Evolutionary conservation across 148 eudicot species (phyloP).

Genomic region (Agrostemma githago): DNA sequence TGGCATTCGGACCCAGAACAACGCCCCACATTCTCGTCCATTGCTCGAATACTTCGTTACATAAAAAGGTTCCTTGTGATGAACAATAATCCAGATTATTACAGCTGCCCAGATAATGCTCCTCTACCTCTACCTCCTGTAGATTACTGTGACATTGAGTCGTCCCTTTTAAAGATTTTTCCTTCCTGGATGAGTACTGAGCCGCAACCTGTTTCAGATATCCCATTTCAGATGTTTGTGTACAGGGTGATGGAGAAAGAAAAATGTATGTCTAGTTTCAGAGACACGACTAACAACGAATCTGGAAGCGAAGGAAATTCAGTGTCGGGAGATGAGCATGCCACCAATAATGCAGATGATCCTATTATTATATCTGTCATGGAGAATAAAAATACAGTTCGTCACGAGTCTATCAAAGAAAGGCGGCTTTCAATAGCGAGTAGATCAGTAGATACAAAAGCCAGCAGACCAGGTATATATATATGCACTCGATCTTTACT

Average conservation of each 20-base stretch:
- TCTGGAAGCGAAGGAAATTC: slow-evolving; percentile 75
- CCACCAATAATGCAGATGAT: slow-evolving; percentile 31
- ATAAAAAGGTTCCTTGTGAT: slow-evolving; percentile 47
- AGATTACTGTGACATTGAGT: slow-evolving; percentile 63
- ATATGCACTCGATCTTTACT: not conserved
- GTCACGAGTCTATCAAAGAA: slow-evolving; percentile 33
- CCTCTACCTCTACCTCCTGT: slow-evolving; percentile 40
- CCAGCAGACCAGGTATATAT: slow-evolving; percentile 43
- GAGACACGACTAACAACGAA: slow-evolving; percentile 42
- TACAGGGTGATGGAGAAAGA: slow-evolving; percentile 58
- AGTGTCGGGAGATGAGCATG: slow-evolving; percentile 48
- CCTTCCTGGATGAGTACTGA: slow-evolving; percentile 34
- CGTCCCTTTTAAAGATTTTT: slow-evolving; percentile 34
- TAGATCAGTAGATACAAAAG: slow-evolving; percentile 28
- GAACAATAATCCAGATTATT: slow-evolving; percentile 43
- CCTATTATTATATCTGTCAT: slow-evolving; percentile 23
- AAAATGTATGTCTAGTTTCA: slow-evolving; percentile 26
- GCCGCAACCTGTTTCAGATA: slow-evolving; percentile 41
- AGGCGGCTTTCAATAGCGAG: slow-evolving; percentile 36
- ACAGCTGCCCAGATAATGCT: slow-evolving; percentile 38
- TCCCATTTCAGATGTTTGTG: slow-evolving; percentile 74
- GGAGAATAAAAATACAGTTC: slow-evolving; percentile 31
- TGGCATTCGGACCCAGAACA: slow-evolving; percentile 67
- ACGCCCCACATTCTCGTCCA: slow-evolving; percentile 66
- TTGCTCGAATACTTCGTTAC: slow-evolving; percentile 64